Percentiles rank a stretch among this genome's conserved stretches.
Evolutionary conservation across 495 filamentous ascomycete species (phyloP).

Genomic region (Xylona heveae): DNA sequence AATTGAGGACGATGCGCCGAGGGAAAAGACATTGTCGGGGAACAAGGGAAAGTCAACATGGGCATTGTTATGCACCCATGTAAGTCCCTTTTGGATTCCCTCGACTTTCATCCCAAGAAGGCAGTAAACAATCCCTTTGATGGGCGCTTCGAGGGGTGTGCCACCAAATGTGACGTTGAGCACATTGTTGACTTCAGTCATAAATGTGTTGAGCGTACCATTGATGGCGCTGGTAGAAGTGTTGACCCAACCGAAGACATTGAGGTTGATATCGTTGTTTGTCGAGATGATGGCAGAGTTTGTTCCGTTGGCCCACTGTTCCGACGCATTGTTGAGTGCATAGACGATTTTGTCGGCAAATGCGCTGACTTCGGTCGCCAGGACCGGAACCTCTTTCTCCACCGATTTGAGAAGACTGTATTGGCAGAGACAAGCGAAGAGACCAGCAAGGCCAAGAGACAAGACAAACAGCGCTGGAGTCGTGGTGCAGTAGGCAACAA

Average conservation of each 20-base stretch:
- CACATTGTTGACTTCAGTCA: conserved; percentile 45
- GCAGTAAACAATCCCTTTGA: conserved; percentile 54
- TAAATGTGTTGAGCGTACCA: conserved; percentile 62
- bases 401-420: conserved; percentile 54
- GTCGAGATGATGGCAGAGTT: conserved; percentile 41
- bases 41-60: conserved; percentile 63
- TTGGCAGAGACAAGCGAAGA: conserved; percentile 72
- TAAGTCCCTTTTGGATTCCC: conserved; percentile 60
- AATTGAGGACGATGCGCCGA: conserved; percentile 47
- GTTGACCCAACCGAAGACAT: conserved; percentile 77
- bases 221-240: conserved; percentile 66
- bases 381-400: conserved; percentile 50
- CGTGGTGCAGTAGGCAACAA: conserved; percentile 69
- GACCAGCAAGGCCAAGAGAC: conserved; percentile 62
- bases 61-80: conserved; percentile 74
- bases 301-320: conserved; percentile 51
- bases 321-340: conserved; percentile 48
- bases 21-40: conserved; percentile 61
- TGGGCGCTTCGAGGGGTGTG: conserved; percentile 50
- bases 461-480: conserved; percentile 72
- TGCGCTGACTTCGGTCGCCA: conserved; percentile 53
- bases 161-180: conserved; percentile 61
- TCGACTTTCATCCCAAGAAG: conserved; percentile 56
- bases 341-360: conserved; percentile 66
- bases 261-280: conserved; percentile 43